Evolutionary conservation across 768 basidiomycete genomes (phyloP), one percentile per base, ranked within the genome.

Genomic region (Amanita muscaria): DNA sequence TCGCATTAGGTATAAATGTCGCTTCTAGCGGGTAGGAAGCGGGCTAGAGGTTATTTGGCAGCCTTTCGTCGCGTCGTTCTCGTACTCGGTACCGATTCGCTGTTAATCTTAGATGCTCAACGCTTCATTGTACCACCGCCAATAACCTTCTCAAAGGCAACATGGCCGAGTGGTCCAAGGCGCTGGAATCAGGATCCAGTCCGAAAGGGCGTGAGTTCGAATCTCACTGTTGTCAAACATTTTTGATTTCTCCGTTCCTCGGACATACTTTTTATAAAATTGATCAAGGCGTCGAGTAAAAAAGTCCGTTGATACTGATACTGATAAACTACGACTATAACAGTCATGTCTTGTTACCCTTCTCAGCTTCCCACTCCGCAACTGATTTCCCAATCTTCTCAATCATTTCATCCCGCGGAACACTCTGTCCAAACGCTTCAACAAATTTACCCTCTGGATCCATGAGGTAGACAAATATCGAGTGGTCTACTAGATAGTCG

Each of bases 391-490:
- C 61, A 38, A 86, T 74, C 54, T 77, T 77, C 35, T 67, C 66
- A 9, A 78, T 64, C 10, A 96, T 81, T 7, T 88, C 83, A 16
- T 80, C 74, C 10, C 76, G 70, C 0, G 74, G 73, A 42, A 74
- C 81, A 40, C 72, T 74, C 68, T 96, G 91, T 4, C 96, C 96
- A 61, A 97, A 97, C 1, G 96, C 96, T 50, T 98, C 92, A 1
- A 97, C 88, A 53, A 98, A 99, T 57, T 84, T 73, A 2, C 94
- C 96, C 4, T 80, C 63, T 1, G 96, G 94, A 56, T 97, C 92
- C 91, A 99, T 96, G 27, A 99, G 76, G 64, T 99, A 99, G 53
- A 99, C 88, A 64, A 91, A 97, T 61, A 96, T 94, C 32, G 88
- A 91, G 62, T 88, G 85, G 65, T 98, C 96, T 25, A 99, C 96